These are phyloP conservation scores for Cucurbita ficifolia DNA, from an alignment of 306 rosid species.

Conservation along the genomic window DNA sequence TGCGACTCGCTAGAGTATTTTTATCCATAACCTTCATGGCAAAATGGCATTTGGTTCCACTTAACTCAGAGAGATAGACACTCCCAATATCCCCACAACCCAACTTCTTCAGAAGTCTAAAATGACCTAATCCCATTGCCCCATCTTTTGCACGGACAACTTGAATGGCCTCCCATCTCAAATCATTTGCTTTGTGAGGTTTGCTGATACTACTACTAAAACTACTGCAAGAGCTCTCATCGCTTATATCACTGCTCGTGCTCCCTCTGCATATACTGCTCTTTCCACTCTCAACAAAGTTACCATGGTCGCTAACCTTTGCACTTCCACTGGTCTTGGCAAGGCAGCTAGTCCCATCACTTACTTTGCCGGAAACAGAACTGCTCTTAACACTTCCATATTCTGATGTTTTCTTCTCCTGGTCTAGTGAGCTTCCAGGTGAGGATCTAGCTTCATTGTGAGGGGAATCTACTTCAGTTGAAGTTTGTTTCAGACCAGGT, in stretches of 20 bases:
- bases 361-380: conserved; percentile 72
- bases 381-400: conserved; percentile 71
- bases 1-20: conserved; percentile 83
- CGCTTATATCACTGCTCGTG: conserved; percentile 92
- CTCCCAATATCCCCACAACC: conserved; percentile 99
- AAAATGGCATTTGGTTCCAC: conserved; percentile 89
- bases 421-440: conserved; percentile 41
- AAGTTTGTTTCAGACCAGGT: conserved; percentile 27
- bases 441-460: conserved; percentile 43
- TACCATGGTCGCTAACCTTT: conserved; percentile 70
- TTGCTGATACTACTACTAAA: conserved; percentile 80
- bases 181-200: conserved; percentile 98
- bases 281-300: conserved; percentile 89
- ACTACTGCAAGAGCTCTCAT: conserved; percentile 94
- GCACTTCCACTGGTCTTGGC: conserved; percentile 89
- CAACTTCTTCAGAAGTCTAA: conserved; percentile 78
- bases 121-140: conserved; percentile 68
- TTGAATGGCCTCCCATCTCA: conserved; percentile 97
- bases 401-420: conserved; percentile 68
- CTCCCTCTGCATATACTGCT: conserved; percentile 95
- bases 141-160: conserved; percentile 75
- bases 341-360: conserved; percentile 76
- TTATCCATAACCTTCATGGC: conserved; percentile 99
- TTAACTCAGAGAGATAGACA: conserved; percentile 87
- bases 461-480: conserved; percentile 25